Percentiles rank a stretch among this genome's conserved stretches.
phyloP scores from a whole-genome alignment of 192 early-diverging fungal genomes.

The Coemansia sp. region DNA sequence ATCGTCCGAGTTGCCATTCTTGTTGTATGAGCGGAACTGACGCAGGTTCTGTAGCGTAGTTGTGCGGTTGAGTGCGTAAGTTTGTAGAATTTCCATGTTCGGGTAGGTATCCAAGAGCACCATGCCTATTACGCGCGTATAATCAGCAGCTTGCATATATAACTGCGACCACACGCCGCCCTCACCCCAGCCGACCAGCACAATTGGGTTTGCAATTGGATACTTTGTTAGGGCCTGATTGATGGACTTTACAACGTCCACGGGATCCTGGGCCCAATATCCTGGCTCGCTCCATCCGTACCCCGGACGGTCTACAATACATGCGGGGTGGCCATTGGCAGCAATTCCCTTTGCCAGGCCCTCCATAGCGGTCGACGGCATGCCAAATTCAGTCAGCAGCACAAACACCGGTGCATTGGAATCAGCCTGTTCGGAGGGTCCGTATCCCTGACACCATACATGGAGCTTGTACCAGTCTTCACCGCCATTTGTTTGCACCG shows the following conservation, averaged over 20 bases:
- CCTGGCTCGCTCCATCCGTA: conserved; percentile 59
- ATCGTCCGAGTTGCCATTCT: not conserved
- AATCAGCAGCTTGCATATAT: conserved; percentile 52
- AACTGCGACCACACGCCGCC: conserved; percentile 58
- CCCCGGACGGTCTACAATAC: conserved; percentile 53
- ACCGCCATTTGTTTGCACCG: conserved; percentile 45
- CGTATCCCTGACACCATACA: conserved; percentile 49
- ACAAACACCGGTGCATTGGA: conserved; percentile 42
- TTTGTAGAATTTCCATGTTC: conserved; percentile 52
- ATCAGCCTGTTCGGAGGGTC: conserved; percentile 2
- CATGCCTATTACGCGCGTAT: conserved; percentile 43
- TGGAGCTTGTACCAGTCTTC: conserved; percentile 50
- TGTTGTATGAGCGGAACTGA: conserved; percentile 30
- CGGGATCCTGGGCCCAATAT: conserved; percentile 50
- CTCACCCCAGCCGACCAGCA: conserved; percentile 56
- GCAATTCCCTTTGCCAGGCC: conserved; percentile 44
- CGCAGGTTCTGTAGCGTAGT: conserved; percentile 51
- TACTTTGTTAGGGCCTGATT: conserved; percentile 49
- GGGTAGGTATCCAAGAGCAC: conserved; percentile 53
- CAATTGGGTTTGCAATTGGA: conserved; percentile 41
- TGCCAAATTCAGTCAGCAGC: conserved; percentile 50
- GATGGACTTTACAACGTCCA: conserved; percentile 53
- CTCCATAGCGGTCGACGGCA: conserved; percentile 52
- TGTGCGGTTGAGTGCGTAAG: conserved; percentile 53
- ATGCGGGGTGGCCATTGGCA: conserved; percentile 41